Base-by-base conservation (phyloP, 805 yeast genomes). In the Metschnikowia matae region DNA sequence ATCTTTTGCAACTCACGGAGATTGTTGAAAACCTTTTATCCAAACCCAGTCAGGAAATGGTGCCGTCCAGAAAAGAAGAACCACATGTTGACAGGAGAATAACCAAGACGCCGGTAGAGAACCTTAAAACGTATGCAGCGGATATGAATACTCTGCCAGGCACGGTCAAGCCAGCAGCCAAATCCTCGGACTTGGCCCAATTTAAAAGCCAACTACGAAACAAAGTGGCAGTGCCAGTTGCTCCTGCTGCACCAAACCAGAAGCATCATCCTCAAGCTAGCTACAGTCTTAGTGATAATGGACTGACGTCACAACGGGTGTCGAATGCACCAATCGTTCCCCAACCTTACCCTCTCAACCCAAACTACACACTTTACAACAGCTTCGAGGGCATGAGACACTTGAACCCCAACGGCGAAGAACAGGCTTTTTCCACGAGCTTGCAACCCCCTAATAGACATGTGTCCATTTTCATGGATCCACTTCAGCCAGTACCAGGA, bases 1-100 rank as follows among this genome's bases (percentile, higher is more conserved):
- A 83, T 56, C 69, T 80, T 65, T 75, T 82, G 2, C 73, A 73
- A 36, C 51, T 83, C 7, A 56, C 83, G 10, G 87, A 82, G 20
- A 59, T 77, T 44, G 61, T 76, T 38, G 78, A 74, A 46, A 64
- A 56, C 43, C 47, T 58, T 35, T 15, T 44, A 23, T 32, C 46
- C 13, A 44, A 44, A 17, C 40, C 46, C 13, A 17, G 31, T 17
- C 46, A 15, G 23, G 44, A 48, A 32, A 26, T 45, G 32, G 15
- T 13, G 8, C 23, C 32, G 23, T 36, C 46, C 21, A 32, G 32
- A 48, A 39, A 18, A 34, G 51, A 48, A 5, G 54, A 50, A 29
- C 43, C 32, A 26, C 26, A 14, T 14, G 32, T 53, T n/a, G 52
- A 46, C 42, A 43, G 54, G 20, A 49, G 40, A 31, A 10, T 46